phyloP scores from a whole-genome alignment of 768 basidiomycete species.

The Russula compacta region DNA sequence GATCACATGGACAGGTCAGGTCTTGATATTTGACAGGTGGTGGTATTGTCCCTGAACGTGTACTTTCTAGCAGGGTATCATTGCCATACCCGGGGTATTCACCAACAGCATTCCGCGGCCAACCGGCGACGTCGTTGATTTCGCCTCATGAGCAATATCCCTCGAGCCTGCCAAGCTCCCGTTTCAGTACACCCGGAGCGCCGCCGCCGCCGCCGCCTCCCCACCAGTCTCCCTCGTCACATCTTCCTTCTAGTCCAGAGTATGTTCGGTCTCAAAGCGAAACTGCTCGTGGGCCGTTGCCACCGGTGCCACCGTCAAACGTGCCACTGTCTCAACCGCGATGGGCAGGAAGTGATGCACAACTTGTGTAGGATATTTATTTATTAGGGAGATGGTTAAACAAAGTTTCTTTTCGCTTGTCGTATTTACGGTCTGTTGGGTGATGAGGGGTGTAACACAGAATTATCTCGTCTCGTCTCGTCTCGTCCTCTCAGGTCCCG shows the following conservation, averaged over 20 bases:
- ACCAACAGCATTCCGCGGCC: neutral
- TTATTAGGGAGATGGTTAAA: neutral
- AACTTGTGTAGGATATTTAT: constrained; percentile 13
- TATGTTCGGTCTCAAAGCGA: neutral
- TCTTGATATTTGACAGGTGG: neutral
- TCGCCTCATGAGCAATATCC: neutral
- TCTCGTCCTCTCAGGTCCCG: neutral
- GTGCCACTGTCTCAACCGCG: neutral
- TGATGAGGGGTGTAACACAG: no score
- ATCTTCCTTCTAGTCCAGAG: neutral
- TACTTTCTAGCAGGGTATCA: neutral
- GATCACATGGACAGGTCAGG: constrained; percentile 9
- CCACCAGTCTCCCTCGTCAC: neutral
- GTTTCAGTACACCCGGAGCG: neutral
- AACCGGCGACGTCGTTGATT: neutral
- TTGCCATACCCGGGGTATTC: constrained; percentile 1
- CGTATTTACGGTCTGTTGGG: no score
- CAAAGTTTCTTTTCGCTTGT: neutral
- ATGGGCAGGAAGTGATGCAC: constrained; percentile 11
- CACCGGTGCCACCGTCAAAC: neutral
- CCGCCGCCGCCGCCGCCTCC: neutral
- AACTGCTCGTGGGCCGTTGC: neutral
- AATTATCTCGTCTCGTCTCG: no score
- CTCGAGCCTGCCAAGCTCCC: neutral
- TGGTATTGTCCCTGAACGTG: neutral